These are phyloP conservation scores for Streptanthus diversifolius DNA, from an alignment of 345 rosid species.

Conservation along the genomic window DNA sequence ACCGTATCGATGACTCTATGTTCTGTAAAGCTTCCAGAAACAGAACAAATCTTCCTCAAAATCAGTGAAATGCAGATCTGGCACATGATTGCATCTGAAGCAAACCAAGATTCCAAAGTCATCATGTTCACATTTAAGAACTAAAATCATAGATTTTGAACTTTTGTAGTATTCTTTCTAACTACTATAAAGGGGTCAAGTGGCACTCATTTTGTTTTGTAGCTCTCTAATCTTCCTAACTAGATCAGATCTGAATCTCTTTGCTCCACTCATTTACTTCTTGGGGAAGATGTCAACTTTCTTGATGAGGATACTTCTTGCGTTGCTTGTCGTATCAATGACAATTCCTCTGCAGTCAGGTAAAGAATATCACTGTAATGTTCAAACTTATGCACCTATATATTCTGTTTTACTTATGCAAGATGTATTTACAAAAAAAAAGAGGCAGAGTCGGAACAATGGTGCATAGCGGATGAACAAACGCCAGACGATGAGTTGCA, in stretches of 20 bases:
- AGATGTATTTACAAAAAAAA: neutral
- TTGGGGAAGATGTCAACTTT: slow-evolving; percentile 38
- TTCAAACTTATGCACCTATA: neutral
- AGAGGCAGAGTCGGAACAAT: slow-evolving; percentile 62
- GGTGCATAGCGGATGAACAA: slow-evolving; percentile 81
- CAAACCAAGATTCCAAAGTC: slow-evolving; percentile 29
- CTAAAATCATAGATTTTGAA: slow-evolving; percentile 1
- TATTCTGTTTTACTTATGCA: neutral
- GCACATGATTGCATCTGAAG: slow-evolving; percentile 34
- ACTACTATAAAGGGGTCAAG: slow-evolving; percentile 16
- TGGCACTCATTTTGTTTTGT: neutral
- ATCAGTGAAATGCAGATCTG: slow-evolving; percentile 4
- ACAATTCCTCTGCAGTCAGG: slow-evolving; percentile 42
- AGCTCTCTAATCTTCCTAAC: slow-evolving; percentile 1
- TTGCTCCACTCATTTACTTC: slow-evolving; percentile 19
- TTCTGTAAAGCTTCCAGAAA: slow-evolving; percentile 1
- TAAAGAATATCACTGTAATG: slow-evolving; percentile 7
- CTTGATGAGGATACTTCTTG: slow-evolving; percentile 42
- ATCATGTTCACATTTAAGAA: neutral
- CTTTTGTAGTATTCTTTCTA: slow-evolving; percentile 4
- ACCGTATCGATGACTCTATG: slow-evolving; percentile 15
- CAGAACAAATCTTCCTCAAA: slow-evolving; percentile 25
- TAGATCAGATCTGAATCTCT: slow-evolving; percentile 32
- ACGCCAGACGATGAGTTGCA: slow-evolving; percentile 64
- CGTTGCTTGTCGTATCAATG: slow-evolving; percentile 36